These are phyloP conservation scores for Termitomyces sp. DNA, from an alignment of 768 basidiomycete species.

Conservation along the genomic window DNA sequence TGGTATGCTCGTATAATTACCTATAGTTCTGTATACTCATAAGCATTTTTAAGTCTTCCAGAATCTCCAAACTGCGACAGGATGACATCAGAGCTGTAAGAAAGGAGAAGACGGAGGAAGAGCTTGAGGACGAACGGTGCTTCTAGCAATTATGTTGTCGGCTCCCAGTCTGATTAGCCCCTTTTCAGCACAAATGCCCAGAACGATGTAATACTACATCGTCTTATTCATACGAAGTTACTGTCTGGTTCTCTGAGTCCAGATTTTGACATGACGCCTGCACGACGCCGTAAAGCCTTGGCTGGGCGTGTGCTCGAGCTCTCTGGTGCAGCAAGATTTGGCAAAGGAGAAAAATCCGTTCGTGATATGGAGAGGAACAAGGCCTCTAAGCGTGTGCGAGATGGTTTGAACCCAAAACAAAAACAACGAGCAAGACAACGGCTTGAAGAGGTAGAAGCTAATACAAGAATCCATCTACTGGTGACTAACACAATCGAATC, in stretches of 20 bases:
- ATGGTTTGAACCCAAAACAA: slow-evolving; percentile 64
- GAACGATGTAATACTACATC: slow-evolving; percentile 78
- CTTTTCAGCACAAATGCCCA: slow-evolving; percentile 62
- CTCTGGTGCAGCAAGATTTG: slow-evolving; percentile 62
- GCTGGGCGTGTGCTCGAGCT: slow-evolving; percentile 77
- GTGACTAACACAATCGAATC: not conserved
- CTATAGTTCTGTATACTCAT: slow-evolving; percentile 1
- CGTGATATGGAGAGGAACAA: slow-evolving; percentile 63
- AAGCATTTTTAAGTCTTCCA: slow-evolving; percentile 61
- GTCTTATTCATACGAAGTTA: slow-evolving; percentile 74
- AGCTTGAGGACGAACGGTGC: slow-evolving; percentile 58
- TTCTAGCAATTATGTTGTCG: not conserved
- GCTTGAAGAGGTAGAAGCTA: slow-evolving; percentile 62
- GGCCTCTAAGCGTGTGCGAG: slow-evolving; percentile 69
- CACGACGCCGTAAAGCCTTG: slow-evolving; percentile 69
- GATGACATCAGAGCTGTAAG: slow-evolving; percentile 20
- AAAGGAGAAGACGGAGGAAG: slow-evolving; percentile 27
- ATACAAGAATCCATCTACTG: slow-evolving; percentile 10
- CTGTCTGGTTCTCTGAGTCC: slow-evolving; percentile 69
- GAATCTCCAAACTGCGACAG: slow-evolving; percentile 57
- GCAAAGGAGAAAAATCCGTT: slow-evolving; percentile 66
- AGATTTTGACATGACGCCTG: slow-evolving; percentile 59
- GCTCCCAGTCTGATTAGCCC: not conserved
- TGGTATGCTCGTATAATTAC: slow-evolving; percentile 44
- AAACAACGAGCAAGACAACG: slow-evolving; percentile 48